Percentiles rank a stretch among this genome's conserved stretches.
Evolutionary conservation across 306 rosid species (phyloP).

Genomic region (Phaseolus lunatus): DNA sequence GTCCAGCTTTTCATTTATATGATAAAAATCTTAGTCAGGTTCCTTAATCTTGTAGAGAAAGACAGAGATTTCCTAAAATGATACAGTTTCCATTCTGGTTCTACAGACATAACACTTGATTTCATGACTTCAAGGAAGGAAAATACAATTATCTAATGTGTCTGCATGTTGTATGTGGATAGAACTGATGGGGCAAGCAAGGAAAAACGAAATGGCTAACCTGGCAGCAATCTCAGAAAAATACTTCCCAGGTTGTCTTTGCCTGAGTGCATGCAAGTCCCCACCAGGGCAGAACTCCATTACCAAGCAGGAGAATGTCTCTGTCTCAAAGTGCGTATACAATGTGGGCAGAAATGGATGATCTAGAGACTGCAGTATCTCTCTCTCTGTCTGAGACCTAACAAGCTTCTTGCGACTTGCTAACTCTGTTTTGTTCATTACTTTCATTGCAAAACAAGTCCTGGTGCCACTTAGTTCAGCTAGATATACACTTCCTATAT

Average conservation of each 20-base stretch:
- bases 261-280: conserved; percentile 89
- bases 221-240: conserved; percentile 96
- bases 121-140: conserved; percentile 28
- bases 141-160: conserved; percentile 27
- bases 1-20: conserved; percentile 2
- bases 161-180: conserved; percentile 26
- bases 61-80: neutral
- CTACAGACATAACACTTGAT: conserved; percentile 17
- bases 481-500: conserved; percentile 87
- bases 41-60: neutral
- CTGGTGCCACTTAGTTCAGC: conserved; percentile 82
- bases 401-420: conserved; percentile 85
- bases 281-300: conserved; percentile 99
- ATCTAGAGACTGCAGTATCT: conserved; percentile 92
- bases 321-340: conserved; percentile 85
- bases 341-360: conserved; percentile 97
- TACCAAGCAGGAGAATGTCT: conserved; percentile 82
- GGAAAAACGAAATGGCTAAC: conserved; percentile 56
- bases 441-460: conserved; percentile 94
- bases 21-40: conserved; percentile 5
- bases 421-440: conserved; percentile 85
- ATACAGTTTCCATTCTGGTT: conserved; percentile 15
- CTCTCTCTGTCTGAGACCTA: conserved; percentile 92
- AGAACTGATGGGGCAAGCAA: conserved; percentile 2
- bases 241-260: conserved; percentile 84